Evolutionary conservation across 208 protist genomes (phyloP).

Genomic region (Acanthamoeba castellanii): DNA sequence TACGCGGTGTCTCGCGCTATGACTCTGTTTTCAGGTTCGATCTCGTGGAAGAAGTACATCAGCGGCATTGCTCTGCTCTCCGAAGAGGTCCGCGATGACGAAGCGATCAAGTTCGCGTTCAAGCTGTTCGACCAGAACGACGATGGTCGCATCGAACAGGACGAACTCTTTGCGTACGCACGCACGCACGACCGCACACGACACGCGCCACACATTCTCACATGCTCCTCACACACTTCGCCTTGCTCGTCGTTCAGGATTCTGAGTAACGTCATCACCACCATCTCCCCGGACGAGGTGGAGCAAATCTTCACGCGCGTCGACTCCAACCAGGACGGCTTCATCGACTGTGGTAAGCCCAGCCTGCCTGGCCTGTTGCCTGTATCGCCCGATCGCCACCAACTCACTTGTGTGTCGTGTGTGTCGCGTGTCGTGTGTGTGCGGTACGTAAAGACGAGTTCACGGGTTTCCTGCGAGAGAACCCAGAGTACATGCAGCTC

Average conservation of each 20-base stretch:
- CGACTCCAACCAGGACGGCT: constrained; percentile 25
- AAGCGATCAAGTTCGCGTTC: constrained; percentile 46
- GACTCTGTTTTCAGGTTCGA: neutral
- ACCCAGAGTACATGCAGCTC: constrained; percentile 67
- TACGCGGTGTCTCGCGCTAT: too few species aligned
- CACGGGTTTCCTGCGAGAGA: constrained; percentile 2
- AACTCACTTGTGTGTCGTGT: neutral
- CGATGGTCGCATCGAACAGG: constrained; percentile 27
- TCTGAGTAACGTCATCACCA: constrained; percentile 4
- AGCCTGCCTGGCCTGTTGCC: too few species aligned
- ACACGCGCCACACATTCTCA: neutral
- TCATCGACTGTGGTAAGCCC: constrained; percentile 20
- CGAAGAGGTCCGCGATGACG: constrained; percentile 11
- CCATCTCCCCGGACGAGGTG: constrained; percentile 6
- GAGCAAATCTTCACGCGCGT: constrained; percentile 18
- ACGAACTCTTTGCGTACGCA: constrained; percentile 40
- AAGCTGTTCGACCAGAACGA: constrained; percentile 56
- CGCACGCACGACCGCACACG: neutral
- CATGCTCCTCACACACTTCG: neutral
- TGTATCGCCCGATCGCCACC: too few species aligned
- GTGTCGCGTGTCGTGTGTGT: neutral
- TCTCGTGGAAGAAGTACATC: constrained; percentile 63
- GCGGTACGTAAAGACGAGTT: neutral
- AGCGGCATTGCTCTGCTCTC: constrained; percentile 35
- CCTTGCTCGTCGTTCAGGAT: neutral